These are phyloP conservation scores for thale cress (Arabidopsis thaliana) DNA, from an alignment of 345 rosid species.

Conservation along the genomic window TAIR10.1 NC_003070.9:28289001-28289500, in stretches of 20 bases:
- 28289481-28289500: neutral
- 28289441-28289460: slow-evolving; percentile 12
- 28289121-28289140: slow-evolving; percentile 5
- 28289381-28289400: slow-evolving; percentile 9
- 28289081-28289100: slow-evolving; percentile 5
- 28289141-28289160: slow-evolving; percentile 26
- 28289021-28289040: slow-evolving; percentile 42
- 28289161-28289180: slow-evolving; percentile 31
- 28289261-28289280: slow-evolving; percentile 45
- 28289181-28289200: slow-evolving; percentile 30
- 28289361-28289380: neutral
- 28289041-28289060: slow-evolving; percentile 42
- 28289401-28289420: neutral
- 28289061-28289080: slow-evolving; percentile 41
- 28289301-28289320: slow-evolving; percentile 37
- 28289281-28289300: slow-evolving; percentile 41
- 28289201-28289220: slow-evolving; percentile 25
- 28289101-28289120: neutral
- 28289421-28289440: slow-evolving; percentile 7
- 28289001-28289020: slow-evolving; percentile 34
- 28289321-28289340: slow-evolving; percentile 4
- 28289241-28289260: slow-evolving; percentile 46
- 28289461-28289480: neutral
- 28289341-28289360: slow-evolving; percentile 18
- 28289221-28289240: slow-evolving; percentile 27